Evolutionary conservation across 345 rosid species (phyloP).

Genomic region (Erucastrum elatum): DNA sequence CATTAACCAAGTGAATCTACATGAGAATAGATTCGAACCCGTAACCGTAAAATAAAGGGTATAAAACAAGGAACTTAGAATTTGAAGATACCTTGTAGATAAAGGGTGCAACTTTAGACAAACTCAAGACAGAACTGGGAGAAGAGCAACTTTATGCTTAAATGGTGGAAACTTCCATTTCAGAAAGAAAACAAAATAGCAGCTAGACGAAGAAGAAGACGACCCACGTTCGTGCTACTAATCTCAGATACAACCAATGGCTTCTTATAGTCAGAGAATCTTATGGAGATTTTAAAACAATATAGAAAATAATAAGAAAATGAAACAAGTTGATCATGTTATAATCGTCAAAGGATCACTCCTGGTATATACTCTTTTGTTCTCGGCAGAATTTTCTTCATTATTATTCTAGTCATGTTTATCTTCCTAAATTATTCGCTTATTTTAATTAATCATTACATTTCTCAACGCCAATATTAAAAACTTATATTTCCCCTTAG

Average conservation of each 20-base stretch:
- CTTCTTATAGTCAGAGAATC: constrained; percentile 36
- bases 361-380: constrained; percentile 42
- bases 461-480: constrained; percentile 27
- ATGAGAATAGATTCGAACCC: background rate
- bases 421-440: background rate
- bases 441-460: background rate
- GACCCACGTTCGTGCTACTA: constrained; percentile 35
- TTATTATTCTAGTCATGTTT: constrained; percentile 12
- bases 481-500: constrained; percentile 5
- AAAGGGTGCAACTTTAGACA: constrained; percentile 30
- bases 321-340: constrained; percentile 31
- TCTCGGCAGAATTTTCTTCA: constrained; percentile 9
- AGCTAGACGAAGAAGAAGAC: constrained; percentile 2
- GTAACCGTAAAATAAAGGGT: background rate
- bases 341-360: constrained; percentile 35
- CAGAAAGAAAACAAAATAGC: background rate
- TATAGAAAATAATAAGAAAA: constrained; percentile 27
- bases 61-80: background rate
- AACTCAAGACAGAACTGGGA: constrained; percentile 13
- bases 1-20: constrained; percentile 11
- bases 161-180: constrained; percentile 25
- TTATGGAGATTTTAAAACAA: background rate
- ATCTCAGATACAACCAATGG: constrained; percentile 26
- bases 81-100: constrained; percentile 6
- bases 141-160: background rate